Conservation (phyloP, 2,329 filamentous ascomycete species). For the Ascosphaera aggregata region DNA sequence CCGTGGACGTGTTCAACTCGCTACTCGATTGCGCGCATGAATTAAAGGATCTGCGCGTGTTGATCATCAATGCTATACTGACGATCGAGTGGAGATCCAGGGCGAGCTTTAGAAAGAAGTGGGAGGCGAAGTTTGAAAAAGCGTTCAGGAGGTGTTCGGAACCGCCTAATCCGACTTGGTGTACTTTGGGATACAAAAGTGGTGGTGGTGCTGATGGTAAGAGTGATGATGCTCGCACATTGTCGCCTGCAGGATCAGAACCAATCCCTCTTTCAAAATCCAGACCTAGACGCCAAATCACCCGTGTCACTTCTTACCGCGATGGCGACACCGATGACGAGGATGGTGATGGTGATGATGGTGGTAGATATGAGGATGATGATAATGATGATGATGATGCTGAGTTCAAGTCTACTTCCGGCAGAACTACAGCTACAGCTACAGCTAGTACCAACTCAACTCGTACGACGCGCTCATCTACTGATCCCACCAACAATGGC, state of each 20-base stretch:
- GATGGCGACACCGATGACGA: slow-evolving; percentile 1
- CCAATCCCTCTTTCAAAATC: slow-evolving; percentile 5
- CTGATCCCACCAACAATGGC: slow-evolving; percentile 1
- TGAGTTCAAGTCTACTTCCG: too few species aligned
- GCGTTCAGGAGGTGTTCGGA: slow-evolving; percentile 17
- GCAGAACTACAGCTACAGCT: slow-evolving; percentile 2
- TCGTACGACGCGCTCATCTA: too few species aligned
- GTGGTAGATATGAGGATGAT: slow-evolving; percentile 2
- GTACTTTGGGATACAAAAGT: slow-evolving; percentile 3
- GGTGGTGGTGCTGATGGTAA: not conserved
- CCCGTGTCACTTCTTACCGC: slow-evolving; percentile 11
- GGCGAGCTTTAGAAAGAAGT: slow-evolving; percentile 53
- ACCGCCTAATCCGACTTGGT: slow-evolving; percentile 12
- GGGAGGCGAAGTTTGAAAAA: slow-evolving; percentile 45
- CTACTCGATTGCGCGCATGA: slow-evolving; percentile 46
- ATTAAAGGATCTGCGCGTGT: slow-evolving; percentile 41
- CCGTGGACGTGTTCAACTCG: slow-evolving; percentile 57
- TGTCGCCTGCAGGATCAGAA: not conserved
- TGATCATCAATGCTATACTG: slow-evolving; percentile 49
- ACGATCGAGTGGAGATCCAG: slow-evolving; percentile 61
- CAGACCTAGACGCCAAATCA: slow-evolving; percentile 17
- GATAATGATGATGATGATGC: too few species aligned
- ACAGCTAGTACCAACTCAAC: not conserved
- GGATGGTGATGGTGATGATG: slow-evolving; percentile 1
- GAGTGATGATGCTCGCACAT: not conserved